Base-by-base conservation (phyloP, 2,329 filamentous ascomycete species). In the Anisogramma anomala region DNA sequence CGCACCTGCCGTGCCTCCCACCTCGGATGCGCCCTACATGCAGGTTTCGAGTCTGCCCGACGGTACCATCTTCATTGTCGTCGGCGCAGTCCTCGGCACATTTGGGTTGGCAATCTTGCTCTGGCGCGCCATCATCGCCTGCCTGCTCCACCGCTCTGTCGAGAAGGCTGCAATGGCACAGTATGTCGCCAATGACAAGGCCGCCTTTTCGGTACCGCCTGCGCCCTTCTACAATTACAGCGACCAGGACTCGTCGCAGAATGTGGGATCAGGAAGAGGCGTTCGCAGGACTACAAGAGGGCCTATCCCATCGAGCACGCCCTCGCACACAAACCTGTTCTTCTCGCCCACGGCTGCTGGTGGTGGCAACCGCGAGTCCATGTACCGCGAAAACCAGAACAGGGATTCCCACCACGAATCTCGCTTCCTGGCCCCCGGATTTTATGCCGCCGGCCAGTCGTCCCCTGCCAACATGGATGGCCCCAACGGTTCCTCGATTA, bases 61-160 rank as follows among this genome's bases (percentile, higher is more conserved):
- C 55, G 91, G 91, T 41, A 95, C 89, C 3, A 82, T 98, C 45
- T 98, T 98, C 65, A 98, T 98, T 53, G 82, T 79, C 17, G 91
- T 96, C 1, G 91, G 91, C 33, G 83, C 87, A 19, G 81, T 86
- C 20, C 74, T 98, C 6, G 91, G 85, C 13, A 81, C 87, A 50
- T 76, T 95, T 49, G 85, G 79, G 9, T 67, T 86, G 7, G 79
- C 78, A n/a, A 76, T 96, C 33, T 70, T 98, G 10, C 70, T 82
- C 43, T 98, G 91, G 91, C 84, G 89, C 46, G 80, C 72, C 37
- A 73, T 95, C 42, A 79, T 95, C 45, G 87, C 84, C 46, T 94
- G 86, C 73, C 82, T 89, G 31, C 76, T 98, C 44, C 89, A 95
- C 61, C 84, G 89, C 45, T 91, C 84, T 26, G 88, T 96, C 44